Conservation (phyloP, 2,329 filamentous ascomycete genomes). For the Aspergillus fischeri region DNA sequence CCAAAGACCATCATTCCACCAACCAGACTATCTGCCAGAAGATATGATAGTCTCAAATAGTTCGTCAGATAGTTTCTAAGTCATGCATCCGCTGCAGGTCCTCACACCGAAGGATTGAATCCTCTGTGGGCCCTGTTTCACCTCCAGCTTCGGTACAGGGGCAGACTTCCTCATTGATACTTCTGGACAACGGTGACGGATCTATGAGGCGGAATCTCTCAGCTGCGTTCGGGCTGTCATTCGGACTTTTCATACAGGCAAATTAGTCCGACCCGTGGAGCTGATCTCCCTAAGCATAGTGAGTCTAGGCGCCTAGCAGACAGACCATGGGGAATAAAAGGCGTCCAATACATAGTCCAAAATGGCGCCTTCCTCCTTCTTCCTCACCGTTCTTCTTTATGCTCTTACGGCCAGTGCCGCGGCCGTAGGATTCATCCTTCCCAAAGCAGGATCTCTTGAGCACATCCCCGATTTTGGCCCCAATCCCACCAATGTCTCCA, state of each 20-base stretch:
- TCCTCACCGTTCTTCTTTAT: slow-evolving; percentile 6
- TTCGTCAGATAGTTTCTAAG: too few species aligned
- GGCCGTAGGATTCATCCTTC: neutral
- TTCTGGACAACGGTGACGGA: neutral
- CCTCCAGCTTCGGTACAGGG: neutral
- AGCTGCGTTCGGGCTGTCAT: too few species aligned
- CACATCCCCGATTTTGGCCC: slow-evolving; percentile 42
- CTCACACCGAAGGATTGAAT: too few species aligned
- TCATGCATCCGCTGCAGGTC: too few species aligned
- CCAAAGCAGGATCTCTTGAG: slow-evolving; percentile 11
- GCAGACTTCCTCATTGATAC: neutral
- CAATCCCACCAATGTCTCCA: slow-evolving; percentile 48
- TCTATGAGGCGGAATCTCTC: neutral
- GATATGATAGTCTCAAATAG: too few species aligned
- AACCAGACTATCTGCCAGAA: too few species aligned
- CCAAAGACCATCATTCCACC: too few species aligned
- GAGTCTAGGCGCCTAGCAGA: too few species aligned
- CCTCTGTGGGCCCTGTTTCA: neutral
- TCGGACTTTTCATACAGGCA: too few species aligned
- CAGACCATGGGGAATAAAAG: neutral
- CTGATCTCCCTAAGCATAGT: too few species aligned
- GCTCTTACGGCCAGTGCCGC: slow-evolving; percentile 7
- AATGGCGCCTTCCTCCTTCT: neutral
- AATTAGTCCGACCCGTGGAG: too few species aligned
- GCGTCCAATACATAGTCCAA: neutral